Base-by-base conservation (phyloP, 2,329 filamentous ascomycete genomes). In the Paramyrothecium sp. region DNA sequence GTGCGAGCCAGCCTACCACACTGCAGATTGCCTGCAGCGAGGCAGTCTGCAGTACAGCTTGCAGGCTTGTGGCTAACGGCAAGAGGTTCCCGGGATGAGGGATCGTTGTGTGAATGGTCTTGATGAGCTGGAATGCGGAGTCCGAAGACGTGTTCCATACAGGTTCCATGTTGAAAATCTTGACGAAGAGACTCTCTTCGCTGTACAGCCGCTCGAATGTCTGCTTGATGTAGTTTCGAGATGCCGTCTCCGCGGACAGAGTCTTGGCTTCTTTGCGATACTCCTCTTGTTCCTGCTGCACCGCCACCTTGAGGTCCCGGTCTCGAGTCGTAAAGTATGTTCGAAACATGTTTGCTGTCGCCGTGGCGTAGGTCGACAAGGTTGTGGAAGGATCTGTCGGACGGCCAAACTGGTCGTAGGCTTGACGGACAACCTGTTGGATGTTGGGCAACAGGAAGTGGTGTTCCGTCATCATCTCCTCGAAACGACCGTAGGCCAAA, bases 201-300 rank as follows among this genome's bases (percentile, higher is more conserved):
- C 81, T 79, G 62, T 80, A 83, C 2, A 83, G 78, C 23, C 82
- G 78, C 64, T 87, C 84, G 56, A 86, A 85, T 55, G 76, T 80
- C 66, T 86, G 83, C 65, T 86, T 86, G 60, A 86, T 77, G 55
- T 79, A 83, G 61, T 83, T 86, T 26, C 84, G 76, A 16, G 78
- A 78, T 3, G 82, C 83, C 2, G 82, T 83, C 63, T 86, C 83
- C 2, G 80, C 64, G 2, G 79, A 81, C 1, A 73, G 65, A 10
- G 72, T 77, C 58, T 81, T 84, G 26, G 72, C 71, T 58, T 85
- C 82, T 55, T 78, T 79, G 48, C 76, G 78, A 64, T 83, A 85
- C n/a, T 77, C 73, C 22, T 82, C 80, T 19, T 83, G 64, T 55
- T 86, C 83, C 51, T 79, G 78, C 61, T 84, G 81, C 12, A 78